Conservation (phyloP, 495 filamentous ascomycete species). For the Chaetomidium leptoderma region DNA sequence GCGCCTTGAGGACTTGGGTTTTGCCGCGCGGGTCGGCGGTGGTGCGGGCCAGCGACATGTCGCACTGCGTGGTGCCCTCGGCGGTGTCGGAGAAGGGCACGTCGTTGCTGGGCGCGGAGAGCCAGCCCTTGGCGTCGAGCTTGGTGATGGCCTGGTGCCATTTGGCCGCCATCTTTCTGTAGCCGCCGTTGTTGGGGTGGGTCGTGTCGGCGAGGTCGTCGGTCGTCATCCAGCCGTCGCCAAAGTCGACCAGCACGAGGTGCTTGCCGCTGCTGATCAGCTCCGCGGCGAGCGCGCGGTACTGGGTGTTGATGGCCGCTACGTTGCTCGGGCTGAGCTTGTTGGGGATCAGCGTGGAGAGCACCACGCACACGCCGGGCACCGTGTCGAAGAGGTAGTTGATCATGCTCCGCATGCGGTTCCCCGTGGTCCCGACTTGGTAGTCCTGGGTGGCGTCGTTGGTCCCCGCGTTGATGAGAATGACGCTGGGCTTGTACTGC, state of each 20-base stretch:
- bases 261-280: neutral
- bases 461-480: slow-evolving; percentile 44
- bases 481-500: slow-evolving; percentile 42
- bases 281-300: neutral
- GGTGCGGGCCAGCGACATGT: slow-evolving; percentile 30
- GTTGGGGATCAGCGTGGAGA: slow-evolving; percentile 41
- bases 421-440: slow-evolving; percentile 22
- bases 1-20: slow-evolving; percentile 4
- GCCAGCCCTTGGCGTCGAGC: neutral
- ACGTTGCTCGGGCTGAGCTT: neutral
- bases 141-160: neutral
- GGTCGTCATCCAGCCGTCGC: neutral
- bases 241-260: slow-evolving; percentile 8
- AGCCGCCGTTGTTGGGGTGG: slow-evolving; percentile 21
- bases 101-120: neutral
- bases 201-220: neutral
- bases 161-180: slow-evolving; percentile 33
- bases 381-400: slow-evolving; percentile 35
- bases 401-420: slow-evolving; percentile 28
- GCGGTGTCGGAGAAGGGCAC: neutral
- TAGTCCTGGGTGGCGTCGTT: slow-evolving; percentile 36
- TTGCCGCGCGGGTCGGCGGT: slow-evolving; percentile 25
- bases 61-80: slow-evolving; percentile 16
- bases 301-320: slow-evolving; percentile 3
- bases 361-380: slow-evolving; percentile 40